These are phyloP conservation scores for Colletotrichum salicis DNA, from an alignment of 2,329 filamentous ascomycete species.

Conservation along the genomic window DNA sequence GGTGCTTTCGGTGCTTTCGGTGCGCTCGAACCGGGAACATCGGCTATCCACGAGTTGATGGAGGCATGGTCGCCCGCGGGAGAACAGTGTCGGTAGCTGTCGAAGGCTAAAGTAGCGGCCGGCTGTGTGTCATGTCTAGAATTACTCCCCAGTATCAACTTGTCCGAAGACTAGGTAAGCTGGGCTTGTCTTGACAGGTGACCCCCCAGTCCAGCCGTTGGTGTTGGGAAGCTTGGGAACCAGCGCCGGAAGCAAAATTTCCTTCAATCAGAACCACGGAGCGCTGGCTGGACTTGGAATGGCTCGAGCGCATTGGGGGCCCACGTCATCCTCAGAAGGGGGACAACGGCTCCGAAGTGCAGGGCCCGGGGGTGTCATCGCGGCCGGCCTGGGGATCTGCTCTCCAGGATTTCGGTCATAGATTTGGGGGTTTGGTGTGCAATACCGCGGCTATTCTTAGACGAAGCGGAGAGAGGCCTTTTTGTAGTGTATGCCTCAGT, in stretches of 20 bases:
- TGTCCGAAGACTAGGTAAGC: conserved; percentile 4
- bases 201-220: conserved; percentile 21
- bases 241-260: conserved; percentile 36
- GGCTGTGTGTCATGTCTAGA: conserved; percentile 6
- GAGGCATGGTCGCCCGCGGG: conserved; percentile 5
- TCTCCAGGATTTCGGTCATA: conserved; percentile 35
- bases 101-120: conserved; percentile 1
- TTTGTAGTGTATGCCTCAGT: conserved; percentile 5
- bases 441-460: conserved; percentile 33
- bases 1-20: neutral
- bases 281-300: conserved; percentile 17
- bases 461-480: conserved; percentile 16
- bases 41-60: neutral
- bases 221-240: conserved; percentile 9
- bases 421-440: conserved; percentile 29
- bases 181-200: conserved; percentile 24
- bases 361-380: conserved; percentile 34
- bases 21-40: neutral
- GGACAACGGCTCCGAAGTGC: conserved; percentile 22
- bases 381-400: conserved; percentile 32
- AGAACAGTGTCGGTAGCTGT: neutral
- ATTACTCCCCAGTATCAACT: conserved; percentile 8
- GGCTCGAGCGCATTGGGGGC: conserved; percentile 11
- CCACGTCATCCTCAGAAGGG: conserved; percentile 25
- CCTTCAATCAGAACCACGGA: conserved; percentile 36